Conservation (phyloP, 352 stramenopile genomes). For the Pythium scleroteichum region DNA sequence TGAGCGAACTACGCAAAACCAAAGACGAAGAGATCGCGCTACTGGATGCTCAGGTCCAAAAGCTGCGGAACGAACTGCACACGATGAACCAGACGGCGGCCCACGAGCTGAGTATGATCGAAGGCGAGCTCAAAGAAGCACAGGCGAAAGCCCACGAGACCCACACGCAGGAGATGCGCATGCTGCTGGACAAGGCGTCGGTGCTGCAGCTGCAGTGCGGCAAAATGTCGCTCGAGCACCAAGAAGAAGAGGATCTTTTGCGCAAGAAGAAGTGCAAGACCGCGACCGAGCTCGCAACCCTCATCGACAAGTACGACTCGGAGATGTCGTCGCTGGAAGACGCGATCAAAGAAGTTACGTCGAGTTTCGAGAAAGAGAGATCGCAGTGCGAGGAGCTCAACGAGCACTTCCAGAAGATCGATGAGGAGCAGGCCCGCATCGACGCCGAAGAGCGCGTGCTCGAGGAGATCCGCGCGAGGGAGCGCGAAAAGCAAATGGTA, state of each 20-base stretch:
- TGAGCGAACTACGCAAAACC: slow-evolving; percentile 72
- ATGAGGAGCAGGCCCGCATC: slow-evolving; percentile 85
- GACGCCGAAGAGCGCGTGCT: slow-evolving; percentile 77
- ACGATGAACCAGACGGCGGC: slow-evolving; percentile 72
- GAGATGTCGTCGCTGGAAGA: slow-evolving; percentile 70
- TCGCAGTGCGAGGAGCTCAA: slow-evolving; percentile 70
- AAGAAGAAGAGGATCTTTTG: slow-evolving; percentile 76
- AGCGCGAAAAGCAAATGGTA: slow-evolving; percentile 79
- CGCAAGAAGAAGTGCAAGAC: slow-evolving; percentile 86
- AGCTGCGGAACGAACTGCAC: slow-evolving; percentile 76
- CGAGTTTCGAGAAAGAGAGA: slow-evolving; percentile 45
- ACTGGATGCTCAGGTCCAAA: slow-evolving; percentile 79
- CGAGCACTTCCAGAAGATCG: slow-evolving; percentile 87
- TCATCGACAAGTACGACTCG: slow-evolving; percentile 78
- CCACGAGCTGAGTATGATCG: slow-evolving; percentile 77
- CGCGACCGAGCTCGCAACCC: slow-evolving; percentile 59
- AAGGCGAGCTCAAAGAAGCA: slow-evolving; percentile 72
- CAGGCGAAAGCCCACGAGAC: slow-evolving; percentile 73
- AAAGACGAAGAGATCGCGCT: slow-evolving; percentile 84
- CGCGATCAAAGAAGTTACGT: slow-evolving; percentile 51
- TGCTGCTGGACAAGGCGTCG: slow-evolving; percentile 54
- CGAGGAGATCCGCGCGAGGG: slow-evolving; percentile 62
- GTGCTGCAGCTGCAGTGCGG: slow-evolving; percentile 52
- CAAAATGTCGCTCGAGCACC: slow-evolving; percentile 82
- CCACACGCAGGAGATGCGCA: slow-evolving; percentile 80